phyloP scores from a whole-genome alignment of 331 rosid genomes.

The Stylosanthes scabra region DNA sequence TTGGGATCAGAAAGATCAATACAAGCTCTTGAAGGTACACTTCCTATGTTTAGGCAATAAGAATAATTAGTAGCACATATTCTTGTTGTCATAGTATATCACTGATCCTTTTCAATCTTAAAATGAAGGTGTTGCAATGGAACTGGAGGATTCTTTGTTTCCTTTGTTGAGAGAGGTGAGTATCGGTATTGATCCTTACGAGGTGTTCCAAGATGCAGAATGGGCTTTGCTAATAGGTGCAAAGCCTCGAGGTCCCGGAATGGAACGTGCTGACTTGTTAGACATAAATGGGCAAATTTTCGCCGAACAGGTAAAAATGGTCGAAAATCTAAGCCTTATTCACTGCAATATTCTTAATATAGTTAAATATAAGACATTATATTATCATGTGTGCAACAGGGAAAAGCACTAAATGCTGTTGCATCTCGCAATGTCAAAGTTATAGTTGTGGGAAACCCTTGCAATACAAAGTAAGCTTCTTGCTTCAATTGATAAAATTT shows the following conservation, averaged over 20 bases:
- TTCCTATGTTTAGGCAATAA: constrained; percentile 27
- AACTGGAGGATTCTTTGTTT: constrained; percentile 91
- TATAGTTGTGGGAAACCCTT: constrained; percentile 94
- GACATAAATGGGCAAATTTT: constrained; percentile 92
- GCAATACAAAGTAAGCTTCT: constrained; percentile 85
- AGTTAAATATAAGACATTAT: constrained; percentile 13
- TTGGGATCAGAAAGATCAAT: constrained; percentile 93
- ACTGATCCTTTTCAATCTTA: constrained; percentile 12
- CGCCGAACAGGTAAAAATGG: constrained; percentile 70
- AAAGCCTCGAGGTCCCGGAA: constrained; percentile 98
- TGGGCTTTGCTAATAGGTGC: constrained; percentile 98
- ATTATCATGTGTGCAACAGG: constrained; percentile 49
- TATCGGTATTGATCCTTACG: constrained; percentile 87
- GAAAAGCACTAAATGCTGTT: constrained; percentile 85
- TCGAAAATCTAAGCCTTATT: constrained; percentile 14
- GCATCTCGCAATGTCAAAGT: constrained; percentile 93
- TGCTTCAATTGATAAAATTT: constrained; percentile 29
- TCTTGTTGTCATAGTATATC: constrained; percentile 10
- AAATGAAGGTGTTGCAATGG: constrained; percentile 95
- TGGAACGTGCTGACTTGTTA: constrained; percentile 89
- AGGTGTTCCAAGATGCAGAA: constrained; percentile 93
- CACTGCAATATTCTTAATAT: not conserved
- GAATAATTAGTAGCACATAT: not conserved
- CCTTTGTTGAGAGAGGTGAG: constrained; percentile 90
- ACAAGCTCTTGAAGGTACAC: constrained; percentile 94